Evolutionary conservation across 768 basidiomycete genomes (phyloP).

Genomic region (Mycena metata): DNA sequence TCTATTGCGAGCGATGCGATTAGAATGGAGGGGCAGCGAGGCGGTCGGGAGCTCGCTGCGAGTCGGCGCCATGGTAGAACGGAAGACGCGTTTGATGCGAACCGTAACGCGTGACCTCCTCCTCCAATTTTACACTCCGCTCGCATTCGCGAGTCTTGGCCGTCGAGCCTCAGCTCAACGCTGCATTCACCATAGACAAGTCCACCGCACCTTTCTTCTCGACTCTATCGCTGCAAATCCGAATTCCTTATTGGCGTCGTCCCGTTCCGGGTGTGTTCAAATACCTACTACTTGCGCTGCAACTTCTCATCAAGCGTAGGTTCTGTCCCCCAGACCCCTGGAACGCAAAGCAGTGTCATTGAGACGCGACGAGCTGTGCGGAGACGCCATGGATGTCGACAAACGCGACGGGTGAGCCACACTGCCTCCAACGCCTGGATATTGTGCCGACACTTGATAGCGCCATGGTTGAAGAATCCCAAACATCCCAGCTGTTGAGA

Average conservation of each 20-base stretch:
- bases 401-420: slow-evolving; percentile 23
- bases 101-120: too few species aligned
- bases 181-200: not conserved
- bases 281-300: not conserved
- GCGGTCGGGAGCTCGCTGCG: slow-evolving; percentile 19
- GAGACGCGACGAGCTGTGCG: slow-evolving; percentile 17
- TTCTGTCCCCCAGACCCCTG: not conserved
- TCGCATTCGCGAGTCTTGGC: not conserved
- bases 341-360: not conserved
- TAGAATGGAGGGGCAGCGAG: slow-evolving; percentile 20
- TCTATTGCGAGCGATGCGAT: slow-evolving; percentile 37
- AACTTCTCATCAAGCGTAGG: slow-evolving; percentile 1
- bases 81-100: not conserved
- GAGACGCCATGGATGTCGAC: slow-evolving; percentile 26
- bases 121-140: too few species aligned
- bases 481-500: slow-evolving; percentile 67
- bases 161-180: not conserved
- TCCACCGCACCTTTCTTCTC: not conserved
- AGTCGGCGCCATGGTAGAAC: slow-evolving; percentile 16
- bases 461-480: slow-evolving; percentile 60
- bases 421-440: slow-evolving; percentile 15
- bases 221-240: not conserved
- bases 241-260: not conserved
- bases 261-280: not conserved
- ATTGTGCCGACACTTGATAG: slow-evolving; percentile 46